A percentile compares a stretch with the other conserved stretches of the same genome.
These are phyloP conservation scores for Oropetium thomaeum DNA, from an alignment of 176 grass and related monocot genomes.

Conservation along the genomic window DNA sequence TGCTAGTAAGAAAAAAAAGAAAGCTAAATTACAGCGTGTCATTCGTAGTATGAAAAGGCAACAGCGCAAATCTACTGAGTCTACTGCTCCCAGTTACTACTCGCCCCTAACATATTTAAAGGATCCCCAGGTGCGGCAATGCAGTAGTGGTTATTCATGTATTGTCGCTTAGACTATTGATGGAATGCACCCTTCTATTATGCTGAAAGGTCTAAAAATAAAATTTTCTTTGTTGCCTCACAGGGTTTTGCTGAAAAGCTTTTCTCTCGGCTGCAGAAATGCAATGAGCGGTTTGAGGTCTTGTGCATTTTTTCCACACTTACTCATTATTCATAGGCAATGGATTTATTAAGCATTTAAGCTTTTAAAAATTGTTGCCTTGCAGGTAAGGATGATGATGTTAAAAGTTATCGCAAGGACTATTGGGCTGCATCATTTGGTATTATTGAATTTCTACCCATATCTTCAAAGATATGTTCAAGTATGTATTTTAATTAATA, in stretches of 20 bases:
- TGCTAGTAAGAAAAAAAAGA: slow-evolving; percentile 99
- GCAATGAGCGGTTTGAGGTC: slow-evolving; percentile 97
- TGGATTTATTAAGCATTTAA: neutral
- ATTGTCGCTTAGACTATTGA: neutral
- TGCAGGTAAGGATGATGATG: slow-evolving; percentile 96
- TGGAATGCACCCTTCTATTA: neutral
- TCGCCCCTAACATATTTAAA: slow-evolving; percentile 83
- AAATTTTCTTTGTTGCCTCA: neutral
- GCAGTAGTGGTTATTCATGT: slow-evolving; percentile 6
- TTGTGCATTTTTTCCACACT: neutral
- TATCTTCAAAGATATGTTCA: slow-evolving; percentile 92
- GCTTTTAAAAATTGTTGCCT: slow-evolving; percentile 27
- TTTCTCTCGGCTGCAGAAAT: slow-evolving; percentile 85
- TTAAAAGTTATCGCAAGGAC: slow-evolving; percentile 87
- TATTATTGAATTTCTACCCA: slow-evolving; percentile 86
- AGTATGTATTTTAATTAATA: slow-evolving; percentile 38
- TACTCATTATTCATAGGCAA: neutral
- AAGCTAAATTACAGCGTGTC: slow-evolving; percentile 85
- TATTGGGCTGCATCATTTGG: slow-evolving; percentile 79
- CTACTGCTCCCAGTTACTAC: slow-evolving; percentile 70
- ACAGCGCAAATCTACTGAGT: slow-evolving; percentile 62
- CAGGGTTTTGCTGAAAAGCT: slow-evolving; percentile 94
- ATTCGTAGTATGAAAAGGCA: slow-evolving; percentile 95
- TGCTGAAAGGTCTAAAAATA: slow-evolving; percentile 4
- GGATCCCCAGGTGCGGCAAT: slow-evolving; percentile 70